phyloP scores from a whole-genome alignment of 768 basidiomycete species.

The Termitomyces bulborhizus region DNA sequence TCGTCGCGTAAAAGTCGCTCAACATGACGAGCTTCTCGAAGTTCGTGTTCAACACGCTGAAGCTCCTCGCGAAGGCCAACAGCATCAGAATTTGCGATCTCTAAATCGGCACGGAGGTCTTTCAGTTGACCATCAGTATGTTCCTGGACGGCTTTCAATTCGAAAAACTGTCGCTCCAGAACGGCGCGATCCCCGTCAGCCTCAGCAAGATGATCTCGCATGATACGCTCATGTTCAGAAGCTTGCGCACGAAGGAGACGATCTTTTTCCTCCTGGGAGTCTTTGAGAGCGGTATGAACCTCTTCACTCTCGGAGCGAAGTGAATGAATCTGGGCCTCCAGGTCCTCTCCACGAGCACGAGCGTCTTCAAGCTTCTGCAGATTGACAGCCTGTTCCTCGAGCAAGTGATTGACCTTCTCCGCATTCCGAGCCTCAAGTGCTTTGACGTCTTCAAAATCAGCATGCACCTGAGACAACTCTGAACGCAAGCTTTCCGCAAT shows the following conservation, averaged over 20 bases:
- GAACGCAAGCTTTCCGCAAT: conserved; percentile 53
- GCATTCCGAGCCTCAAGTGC: conserved; percentile 58
- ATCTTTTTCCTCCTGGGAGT: conserved; percentile 76
- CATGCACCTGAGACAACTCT: conserved; percentile 54
- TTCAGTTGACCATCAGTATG: conserved; percentile 56
- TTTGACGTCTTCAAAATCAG: conserved; percentile 66
- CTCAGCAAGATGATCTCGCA: conserved; percentile 88
- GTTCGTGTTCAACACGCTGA: conserved; percentile 61
- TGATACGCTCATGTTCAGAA: conserved; percentile 53
- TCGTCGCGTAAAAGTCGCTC: conserved; percentile 73
- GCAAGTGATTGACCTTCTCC: conserved; percentile 53
- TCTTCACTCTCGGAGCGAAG: conserved; percentile 69
- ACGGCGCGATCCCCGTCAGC: conserved; percentile 93
- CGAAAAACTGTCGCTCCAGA: conserved; percentile 80
- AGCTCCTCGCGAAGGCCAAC: conserved; percentile 68
- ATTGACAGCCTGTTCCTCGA: conserved; percentile 73
- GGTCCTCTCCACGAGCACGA: conserved; percentile 63
- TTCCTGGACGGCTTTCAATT: conserved; percentile 59
- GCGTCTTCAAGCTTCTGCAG: conserved; percentile 71
- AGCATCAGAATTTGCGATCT: conserved; percentile 63
- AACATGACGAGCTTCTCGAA: conserved; percentile 58
- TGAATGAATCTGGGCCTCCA: conserved; percentile 68
- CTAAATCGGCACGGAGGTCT: conserved; percentile 52
- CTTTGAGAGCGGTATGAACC: conserved; percentile 58
- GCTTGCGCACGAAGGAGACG: conserved; percentile 67